A percentile compares a stretch with the other conserved stretches of the same genome.
Conservation (phyloP, 306 rosid species). For the Vachellia pachyceras region DNA sequence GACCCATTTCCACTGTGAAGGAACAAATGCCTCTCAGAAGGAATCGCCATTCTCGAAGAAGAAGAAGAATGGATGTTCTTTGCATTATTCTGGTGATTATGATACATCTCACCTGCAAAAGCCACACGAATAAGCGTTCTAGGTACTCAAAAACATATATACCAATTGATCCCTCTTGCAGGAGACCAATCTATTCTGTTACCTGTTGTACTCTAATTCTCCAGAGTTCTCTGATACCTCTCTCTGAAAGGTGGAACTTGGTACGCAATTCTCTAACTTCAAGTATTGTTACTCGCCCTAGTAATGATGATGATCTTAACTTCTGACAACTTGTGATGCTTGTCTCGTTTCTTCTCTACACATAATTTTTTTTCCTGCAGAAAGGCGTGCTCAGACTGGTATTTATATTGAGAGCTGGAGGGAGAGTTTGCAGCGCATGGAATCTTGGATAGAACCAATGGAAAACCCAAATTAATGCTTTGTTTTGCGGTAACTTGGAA, state of each 20-base stretch:
- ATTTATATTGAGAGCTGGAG: constrained; percentile 56
- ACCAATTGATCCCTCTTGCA: constrained; percentile 23
- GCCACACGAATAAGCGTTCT: constrained; percentile 37
- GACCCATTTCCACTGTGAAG: constrained; percentile 71
- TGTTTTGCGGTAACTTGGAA: constrained; percentile 58
- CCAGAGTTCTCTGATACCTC: constrained; percentile 38
- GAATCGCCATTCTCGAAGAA: constrained; percentile 59
- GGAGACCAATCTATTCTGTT: constrained; percentile 29
- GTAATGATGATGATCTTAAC: constrained; percentile 32
- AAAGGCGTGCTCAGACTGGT: constrained; percentile 47
- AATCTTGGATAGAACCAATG: constrained; percentile 64
- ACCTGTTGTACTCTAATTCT: constrained; percentile 45
- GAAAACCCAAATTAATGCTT: constrained; percentile 47
- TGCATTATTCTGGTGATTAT: constrained; percentile 71
- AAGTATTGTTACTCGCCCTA: constrained; percentile 3
- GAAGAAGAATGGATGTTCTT: constrained; percentile 71
- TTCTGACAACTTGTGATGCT: constrained; percentile 40
- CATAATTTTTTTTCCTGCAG: constrained; percentile 47
- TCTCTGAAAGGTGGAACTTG: constrained; percentile 42
- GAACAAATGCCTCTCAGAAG: constrained; percentile 78
- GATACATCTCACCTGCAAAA: constrained; percentile 60
- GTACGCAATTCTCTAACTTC: constrained; percentile 39
- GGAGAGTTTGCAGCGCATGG: constrained; percentile 34
- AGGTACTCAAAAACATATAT: constrained; percentile 21
- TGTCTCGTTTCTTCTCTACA: constrained; percentile 42